Evolutionary conservation across 495 filamentous ascomycete species (phyloP).

Genomic region (Neurospora discreta): DNA sequence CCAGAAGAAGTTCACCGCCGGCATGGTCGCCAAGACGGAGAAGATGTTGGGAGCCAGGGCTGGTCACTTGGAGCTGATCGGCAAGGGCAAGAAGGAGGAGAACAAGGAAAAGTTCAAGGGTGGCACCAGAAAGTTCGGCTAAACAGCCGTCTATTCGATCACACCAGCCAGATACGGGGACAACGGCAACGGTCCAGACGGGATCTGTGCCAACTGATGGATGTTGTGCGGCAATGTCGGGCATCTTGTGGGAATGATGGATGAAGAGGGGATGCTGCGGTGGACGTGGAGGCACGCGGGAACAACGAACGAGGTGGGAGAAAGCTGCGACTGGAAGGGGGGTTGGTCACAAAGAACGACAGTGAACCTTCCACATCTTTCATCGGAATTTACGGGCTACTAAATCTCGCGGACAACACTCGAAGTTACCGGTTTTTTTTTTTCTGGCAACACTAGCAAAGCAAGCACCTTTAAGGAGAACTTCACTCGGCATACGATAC

Average conservation of each 20-base stretch:
- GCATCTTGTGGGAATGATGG: background rate
- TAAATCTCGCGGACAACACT: background rate
- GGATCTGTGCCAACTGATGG: background rate
- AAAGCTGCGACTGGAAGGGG: background rate
- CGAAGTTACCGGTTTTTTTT: background rate
- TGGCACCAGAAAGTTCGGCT: conserved; percentile 39
- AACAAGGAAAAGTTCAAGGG: conserved; percentile 25
- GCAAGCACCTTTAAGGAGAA: background rate
- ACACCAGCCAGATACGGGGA: background rate
- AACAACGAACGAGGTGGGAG: background rate
- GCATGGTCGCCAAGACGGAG: conserved; percentile 34
- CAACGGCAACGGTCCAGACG: background rate
- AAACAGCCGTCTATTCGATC: conserved; percentile 2
- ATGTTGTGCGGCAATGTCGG: background rate
- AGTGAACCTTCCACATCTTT: background rate
- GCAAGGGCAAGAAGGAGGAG: conserved; percentile 32
- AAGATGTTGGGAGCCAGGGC: conserved; percentile 34
- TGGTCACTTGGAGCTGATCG: conserved; percentile 38
- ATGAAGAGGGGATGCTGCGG: background rate
- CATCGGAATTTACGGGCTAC: background rate
- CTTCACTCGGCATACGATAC: background rate
- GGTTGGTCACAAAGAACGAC: background rate
- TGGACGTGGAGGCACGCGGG: background rate
- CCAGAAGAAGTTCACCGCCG: conserved; percentile 29
- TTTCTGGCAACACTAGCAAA: background rate